phyloP scores from a whole-genome alignment of 2,329 filamentous ascomycete genomes.

The Periconia sp. region DNA sequence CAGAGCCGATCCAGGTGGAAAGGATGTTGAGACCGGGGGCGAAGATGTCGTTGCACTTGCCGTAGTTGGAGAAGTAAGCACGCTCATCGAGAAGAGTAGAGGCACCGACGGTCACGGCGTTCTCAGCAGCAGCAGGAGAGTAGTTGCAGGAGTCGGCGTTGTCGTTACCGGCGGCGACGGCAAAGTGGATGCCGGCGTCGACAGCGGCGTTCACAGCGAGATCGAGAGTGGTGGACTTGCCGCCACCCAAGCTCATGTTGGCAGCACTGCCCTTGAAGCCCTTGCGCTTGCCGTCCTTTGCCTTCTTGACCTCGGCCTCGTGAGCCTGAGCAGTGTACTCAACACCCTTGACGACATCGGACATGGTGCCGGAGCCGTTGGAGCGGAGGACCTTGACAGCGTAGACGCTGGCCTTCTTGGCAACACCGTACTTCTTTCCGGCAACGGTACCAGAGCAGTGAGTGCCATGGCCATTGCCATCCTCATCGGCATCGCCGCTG shows the following conservation, averaged over 20 bases:
- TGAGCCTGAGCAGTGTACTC: slow-evolving; percentile 89
- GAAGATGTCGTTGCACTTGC: slow-evolving; percentile 99
- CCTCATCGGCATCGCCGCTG: slow-evolving; percentile 75
- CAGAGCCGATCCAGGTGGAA: slow-evolving; percentile 97
- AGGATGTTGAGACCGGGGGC: slow-evolving; percentile 94
- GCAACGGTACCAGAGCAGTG: slow-evolving; percentile 98
- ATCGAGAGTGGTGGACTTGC: slow-evolving; percentile 91
- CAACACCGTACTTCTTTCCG: slow-evolving; percentile 98
- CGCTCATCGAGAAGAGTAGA: slow-evolving; percentile 92
- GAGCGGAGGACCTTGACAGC: slow-evolving; percentile 98
- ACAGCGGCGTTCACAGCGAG: slow-evolving; percentile 93
- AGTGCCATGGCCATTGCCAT: slow-evolving; percentile 98
- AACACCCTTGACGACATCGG: slow-evolving; percentile 96
- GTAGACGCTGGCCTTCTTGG: slow-evolving; percentile 96
- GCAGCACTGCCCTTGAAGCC: slow-evolving; percentile 98
- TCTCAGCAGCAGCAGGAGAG: slow-evolving; percentile 88
- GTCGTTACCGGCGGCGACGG: slow-evolving; percentile 97
- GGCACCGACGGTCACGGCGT: slow-evolving; percentile 94
- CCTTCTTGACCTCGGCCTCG: slow-evolving; percentile 70
- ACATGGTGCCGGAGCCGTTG: slow-evolving; percentile 97
- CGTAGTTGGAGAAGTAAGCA: slow-evolving; percentile 99
- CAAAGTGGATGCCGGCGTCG: slow-evolving; percentile 89
- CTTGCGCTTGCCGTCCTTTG: slow-evolving; percentile 88
- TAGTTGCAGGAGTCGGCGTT: slow-evolving; percentile 99
- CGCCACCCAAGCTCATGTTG: slow-evolving; percentile 99